These are phyloP conservation scores for Boletus speciosus DNA, from an alignment of 768 basidiomycete species.

Conservation along the genomic window DNA sequence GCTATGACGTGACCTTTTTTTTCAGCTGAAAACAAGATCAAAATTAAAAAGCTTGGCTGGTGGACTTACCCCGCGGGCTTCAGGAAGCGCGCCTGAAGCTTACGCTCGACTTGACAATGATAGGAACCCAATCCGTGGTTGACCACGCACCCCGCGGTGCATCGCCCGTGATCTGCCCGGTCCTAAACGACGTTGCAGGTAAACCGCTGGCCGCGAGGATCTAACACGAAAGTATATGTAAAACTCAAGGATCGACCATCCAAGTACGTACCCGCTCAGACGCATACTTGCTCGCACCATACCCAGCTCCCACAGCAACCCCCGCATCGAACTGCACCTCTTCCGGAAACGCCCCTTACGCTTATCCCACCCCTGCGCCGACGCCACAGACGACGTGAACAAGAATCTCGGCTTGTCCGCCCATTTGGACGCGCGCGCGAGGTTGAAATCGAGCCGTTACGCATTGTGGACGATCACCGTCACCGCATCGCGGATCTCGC, in stretches of 20 bases:
- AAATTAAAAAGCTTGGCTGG: too few relatives aligned
- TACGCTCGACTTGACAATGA: constrained; percentile 35
- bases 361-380: constrained; percentile 19
- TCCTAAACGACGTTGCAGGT: constrained; percentile 31
- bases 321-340: constrained; percentile 25
- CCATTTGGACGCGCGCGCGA: constrained; percentile 33
- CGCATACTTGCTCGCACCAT: constrained; percentile 35
- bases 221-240: background rate
- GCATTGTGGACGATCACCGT: constrained; percentile 44
- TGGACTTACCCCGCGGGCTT: constrained; percentile 22
- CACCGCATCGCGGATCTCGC: constrained; percentile 29
- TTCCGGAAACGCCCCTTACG: constrained; percentile 28
- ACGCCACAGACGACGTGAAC: constrained; percentile 39
- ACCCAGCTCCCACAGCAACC: constrained; percentile 34
- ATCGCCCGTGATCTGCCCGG: constrained; percentile 38
- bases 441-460: constrained; percentile 52
- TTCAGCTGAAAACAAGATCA: too few relatives aligned
- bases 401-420: constrained; percentile 32
- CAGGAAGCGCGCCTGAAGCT: constrained; percentile 29
- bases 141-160: constrained; percentile 36
- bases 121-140: constrained; percentile 36
- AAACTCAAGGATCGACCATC: background rate
- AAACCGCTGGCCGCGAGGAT: constrained; percentile 34
- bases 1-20: constrained; percentile 23
- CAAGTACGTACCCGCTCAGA: constrained; percentile 15